Evolutionary conservation across 345 rosid species (phyloP), one percentile per base, ranked within the genome.

Genomic region (Pseudoturritis turrita): DNA sequence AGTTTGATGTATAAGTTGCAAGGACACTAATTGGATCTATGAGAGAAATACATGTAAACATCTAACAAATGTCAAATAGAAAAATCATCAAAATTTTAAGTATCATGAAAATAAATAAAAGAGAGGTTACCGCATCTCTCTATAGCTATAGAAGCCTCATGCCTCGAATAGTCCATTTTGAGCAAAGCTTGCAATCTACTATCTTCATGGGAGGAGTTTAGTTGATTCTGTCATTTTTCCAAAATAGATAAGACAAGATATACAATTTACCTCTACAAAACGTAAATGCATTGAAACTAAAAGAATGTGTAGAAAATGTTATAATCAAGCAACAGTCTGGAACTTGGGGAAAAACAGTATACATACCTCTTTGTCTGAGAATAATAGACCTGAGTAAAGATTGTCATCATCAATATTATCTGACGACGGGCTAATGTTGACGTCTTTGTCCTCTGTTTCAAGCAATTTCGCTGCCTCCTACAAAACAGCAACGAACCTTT

Each of bases 61-160:
- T 51, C 36, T 23, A 11, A 4, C 18, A 29, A 25, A 31, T 5
- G 4, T 14, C 4, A n/a, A 23, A 23, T 4, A 22, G 9, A 28
- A 13, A 29, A 31, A 12, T 1, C 3, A 31, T 5, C 31, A 3
- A 35, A 11, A 51, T 45, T 7, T 41, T 4, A 4, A 3, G 6
- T 10, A 61, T 44, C 26, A 28, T 7, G 10, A 10, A 31, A 21
- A 19, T 22, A 21, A 21, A 21, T 47, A 10, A 50, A 10, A 6
- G 0, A 28, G 33, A 68, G 15, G 12, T 56, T 69, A 57, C 66
- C 69, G 62, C 75, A 71, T 71, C 69, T 62, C 54, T 71, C 19
- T 71, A 71, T 4, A 62, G 75, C 69, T 51, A 28, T 28, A 10
- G 45, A 44, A 71, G 62, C 68, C 7, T 62, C 69, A 2, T 71